Percentiles rank a stretch among this genome's conserved stretches.
phyloP scores from a whole-genome alignment of 2,329 filamentous ascomycete species.

The Claviceps citrina region DNA sequence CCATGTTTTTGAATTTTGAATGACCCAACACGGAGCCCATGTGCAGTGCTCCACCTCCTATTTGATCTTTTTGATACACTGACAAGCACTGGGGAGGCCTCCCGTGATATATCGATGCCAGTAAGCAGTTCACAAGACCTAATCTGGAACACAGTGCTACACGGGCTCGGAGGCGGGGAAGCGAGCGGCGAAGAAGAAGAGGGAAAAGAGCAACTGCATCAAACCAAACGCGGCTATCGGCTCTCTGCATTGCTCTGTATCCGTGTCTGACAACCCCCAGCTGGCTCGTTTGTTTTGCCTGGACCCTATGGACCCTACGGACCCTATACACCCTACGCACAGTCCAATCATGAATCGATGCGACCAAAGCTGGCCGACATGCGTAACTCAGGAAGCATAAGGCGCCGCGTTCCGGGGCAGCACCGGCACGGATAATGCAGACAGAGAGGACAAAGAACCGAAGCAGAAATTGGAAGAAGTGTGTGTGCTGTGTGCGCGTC shows the following conservation, averaged over 20 bases:
- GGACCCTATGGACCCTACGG: background rate
- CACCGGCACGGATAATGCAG: background rate
- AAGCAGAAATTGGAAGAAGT: too few species aligned
- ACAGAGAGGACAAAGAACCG: too few species aligned
- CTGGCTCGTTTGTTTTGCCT: background rate
- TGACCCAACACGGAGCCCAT: background rate
- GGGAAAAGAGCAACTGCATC: background rate
- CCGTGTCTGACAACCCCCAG: background rate
- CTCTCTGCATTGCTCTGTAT: background rate
- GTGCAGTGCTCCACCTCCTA: too few species aligned
- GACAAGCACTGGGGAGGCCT: background rate
- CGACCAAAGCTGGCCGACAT: background rate
- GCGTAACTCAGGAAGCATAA: background rate
- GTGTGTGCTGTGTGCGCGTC: too few species aligned
- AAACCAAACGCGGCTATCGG: background rate
- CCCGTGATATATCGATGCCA: background rate
- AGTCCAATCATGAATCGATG: background rate
- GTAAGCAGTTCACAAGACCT: too few species aligned
- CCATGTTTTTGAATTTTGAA: background rate
- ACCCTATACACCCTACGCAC: background rate
- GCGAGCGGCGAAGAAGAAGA: background rate
- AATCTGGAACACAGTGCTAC: too few species aligned
- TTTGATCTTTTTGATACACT: background rate
- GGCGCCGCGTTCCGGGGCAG: background rate
- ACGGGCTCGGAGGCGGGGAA: background rate